Conservation (phyloP, 139 green algal species). For the Picochlorum sp. region DNA sequence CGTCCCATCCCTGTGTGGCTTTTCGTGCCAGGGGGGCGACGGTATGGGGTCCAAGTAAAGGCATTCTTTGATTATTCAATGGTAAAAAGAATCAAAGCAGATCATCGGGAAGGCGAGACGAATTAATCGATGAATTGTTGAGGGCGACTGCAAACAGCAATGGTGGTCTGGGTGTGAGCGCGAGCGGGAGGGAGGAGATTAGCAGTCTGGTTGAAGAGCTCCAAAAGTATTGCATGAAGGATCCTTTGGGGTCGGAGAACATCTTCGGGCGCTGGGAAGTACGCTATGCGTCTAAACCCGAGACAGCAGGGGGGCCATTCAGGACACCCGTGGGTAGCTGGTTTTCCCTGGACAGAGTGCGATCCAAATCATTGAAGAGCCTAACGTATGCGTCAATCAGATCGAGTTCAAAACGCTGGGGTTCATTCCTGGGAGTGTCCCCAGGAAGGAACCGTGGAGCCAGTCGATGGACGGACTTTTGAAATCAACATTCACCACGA, state of each 20-base stretch:
- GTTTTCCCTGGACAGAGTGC: constrained; percentile 24
- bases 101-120: not conserved
- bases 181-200: constrained; percentile 11
- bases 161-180: constrained; percentile 13
- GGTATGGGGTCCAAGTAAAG: not conserved
- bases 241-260: constrained; percentile 16
- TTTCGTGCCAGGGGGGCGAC: no score
- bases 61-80: not conserved
- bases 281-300: constrained; percentile 24
- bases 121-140: constrained; percentile 11
- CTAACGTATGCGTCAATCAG: constrained; percentile 23
- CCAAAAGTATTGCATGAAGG: constrained; percentile 12
- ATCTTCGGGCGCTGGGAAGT: constrained; percentile 28
- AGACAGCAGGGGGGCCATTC: constrained; percentile 17
- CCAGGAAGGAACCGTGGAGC: constrained; percentile 21
- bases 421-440: constrained; percentile 18
- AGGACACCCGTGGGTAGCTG: constrained; percentile 11
- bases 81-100: not conserved
- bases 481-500: constrained; percentile 19
- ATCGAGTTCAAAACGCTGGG: constrained; percentile 27
- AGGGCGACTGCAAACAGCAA: constrained; percentile 9
- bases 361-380: constrained; percentile 9
- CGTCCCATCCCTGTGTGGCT: no score
- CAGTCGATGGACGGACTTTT: constrained; percentile 15
- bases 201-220: constrained; percentile 24